A percentile compares a stretch with the other conserved stretches of the same genome.
phyloP scores from a whole-genome alignment of 2,329 filamentous ascomycete species.

The Didymella sp. region DNA sequence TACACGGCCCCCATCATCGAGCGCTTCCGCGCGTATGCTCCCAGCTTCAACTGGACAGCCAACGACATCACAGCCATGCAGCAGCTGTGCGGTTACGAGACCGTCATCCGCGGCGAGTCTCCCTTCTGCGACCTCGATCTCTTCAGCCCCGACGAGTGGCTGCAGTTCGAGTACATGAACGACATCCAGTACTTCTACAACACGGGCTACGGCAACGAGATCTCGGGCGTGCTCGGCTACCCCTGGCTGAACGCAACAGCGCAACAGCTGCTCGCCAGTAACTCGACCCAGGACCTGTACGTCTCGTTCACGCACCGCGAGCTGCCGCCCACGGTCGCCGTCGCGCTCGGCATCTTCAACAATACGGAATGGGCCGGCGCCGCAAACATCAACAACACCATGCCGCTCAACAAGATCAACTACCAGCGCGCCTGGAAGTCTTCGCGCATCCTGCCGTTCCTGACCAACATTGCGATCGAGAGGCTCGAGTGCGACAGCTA shows the following conservation, averaged over 20 bases:
- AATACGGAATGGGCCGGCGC: constrained; percentile 65
- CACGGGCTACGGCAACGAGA: constrained; percentile 66
- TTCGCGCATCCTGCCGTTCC: constrained; percentile 68
- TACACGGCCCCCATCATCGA: constrained; percentile 69
- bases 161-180: constrained; percentile 70
- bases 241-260: constrained; percentile 72
- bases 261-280: constrained; percentile 55
- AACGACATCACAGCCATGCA: constrained; percentile 70
- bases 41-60: constrained; percentile 68
- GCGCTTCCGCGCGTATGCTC: constrained; percentile 61
- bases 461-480: constrained; percentile 72
- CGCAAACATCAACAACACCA: constrained; percentile 66
- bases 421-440: constrained; percentile 68
- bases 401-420: constrained; percentile 69
- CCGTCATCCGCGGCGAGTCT: constrained; percentile 67
- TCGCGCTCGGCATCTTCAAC: constrained; percentile 74
- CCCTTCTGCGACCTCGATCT: constrained; percentile 67
- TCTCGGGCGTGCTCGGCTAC: constrained; percentile 66
- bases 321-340: constrained; percentile 69
- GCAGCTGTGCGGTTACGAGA: constrained; percentile 70
- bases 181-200: constrained; percentile 72
- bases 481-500: constrained; percentile 67
- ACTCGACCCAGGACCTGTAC: constrained; percentile 65
- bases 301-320: constrained; percentile 74
- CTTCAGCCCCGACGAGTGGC: constrained; percentile 68